These are phyloP conservation scores for Akanthomyces uredinophilus DNA, from an alignment of 2,329 filamentous ascomycete genomes.

Conservation along the genomic window DNA sequence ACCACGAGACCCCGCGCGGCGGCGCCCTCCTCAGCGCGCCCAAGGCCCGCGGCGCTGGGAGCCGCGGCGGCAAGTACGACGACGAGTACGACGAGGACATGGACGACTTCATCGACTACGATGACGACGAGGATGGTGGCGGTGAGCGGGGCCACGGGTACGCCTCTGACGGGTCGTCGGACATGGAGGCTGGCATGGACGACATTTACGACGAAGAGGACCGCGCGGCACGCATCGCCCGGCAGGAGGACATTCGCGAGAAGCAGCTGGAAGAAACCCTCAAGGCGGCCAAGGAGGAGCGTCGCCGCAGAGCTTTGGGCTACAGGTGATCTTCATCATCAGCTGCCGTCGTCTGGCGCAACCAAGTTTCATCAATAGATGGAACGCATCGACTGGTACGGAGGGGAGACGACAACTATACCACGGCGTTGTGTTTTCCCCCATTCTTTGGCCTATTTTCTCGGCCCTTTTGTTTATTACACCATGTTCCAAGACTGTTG, in stretches of 20 bases:
- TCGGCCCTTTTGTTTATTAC: background rate
- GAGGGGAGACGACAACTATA: background rate
- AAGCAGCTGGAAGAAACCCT: constrained; percentile 56
- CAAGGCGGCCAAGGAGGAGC: constrained; percentile 58
- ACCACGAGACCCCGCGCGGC: constrained; percentile 30
- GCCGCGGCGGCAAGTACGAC: constrained; percentile 35
- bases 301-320: constrained; percentile 37
- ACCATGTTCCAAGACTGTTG: background rate
- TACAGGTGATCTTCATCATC: background rate
- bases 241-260: constrained; percentile 62
- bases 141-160: constrained; percentile 45
- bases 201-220: constrained; percentile 70
- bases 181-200: constrained; percentile 72
- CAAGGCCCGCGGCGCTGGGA: constrained; percentile 22
- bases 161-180: constrained; percentile 62
- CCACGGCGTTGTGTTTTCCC: constrained; percentile 12
- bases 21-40: constrained; percentile 36
- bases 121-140: constrained; percentile 44
- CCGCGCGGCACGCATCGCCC: constrained; percentile 55
- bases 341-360: too few relatives aligned
- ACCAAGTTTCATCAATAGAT: background rate
- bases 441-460: background rate
- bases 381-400: background rate
- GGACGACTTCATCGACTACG: constrained; percentile 58
- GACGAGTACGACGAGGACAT: constrained; percentile 60